phyloP scores from a whole-genome alignment of 1,284 basidiomycete genomes.

The Ceratorhiza oryzae-sativae region DNA sequence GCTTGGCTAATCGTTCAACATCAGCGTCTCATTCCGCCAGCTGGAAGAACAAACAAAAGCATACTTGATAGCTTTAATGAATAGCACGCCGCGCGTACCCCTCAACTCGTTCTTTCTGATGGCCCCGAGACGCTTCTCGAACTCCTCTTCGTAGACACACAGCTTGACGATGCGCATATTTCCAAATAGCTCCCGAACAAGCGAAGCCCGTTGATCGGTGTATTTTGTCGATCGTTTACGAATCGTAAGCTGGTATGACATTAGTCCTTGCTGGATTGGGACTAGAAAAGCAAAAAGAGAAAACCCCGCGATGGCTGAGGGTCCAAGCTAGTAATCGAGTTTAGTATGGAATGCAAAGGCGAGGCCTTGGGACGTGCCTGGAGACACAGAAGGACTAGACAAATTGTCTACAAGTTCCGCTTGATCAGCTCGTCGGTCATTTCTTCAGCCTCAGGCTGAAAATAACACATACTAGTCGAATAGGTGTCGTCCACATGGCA shows the following conservation, averaged over 20 bases:
- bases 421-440: constrained; percentile 48
- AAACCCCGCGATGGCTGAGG: constrained; percentile 72
- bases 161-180: constrained; percentile 52
- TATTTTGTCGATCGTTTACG: constrained; percentile 83
- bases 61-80: constrained; percentile 68
- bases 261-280: constrained; percentile 55
- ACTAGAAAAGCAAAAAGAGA: constrained; percentile 85
- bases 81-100: constrained; percentile 64
- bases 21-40: too few relatives aligned
- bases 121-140: constrained; percentile 67
- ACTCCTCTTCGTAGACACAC: constrained; percentile 41
- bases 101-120: constrained; percentile 63
- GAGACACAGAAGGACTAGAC: constrained; percentile 69
- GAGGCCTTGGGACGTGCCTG: constrained; percentile 71
- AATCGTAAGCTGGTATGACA: constrained; percentile 59
- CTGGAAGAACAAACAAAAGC: constrained; percentile 42
- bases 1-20: constrained; percentile 24
- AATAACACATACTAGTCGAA: constrained; percentile 68
- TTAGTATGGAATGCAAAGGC: constrained; percentile 50
- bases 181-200: constrained; percentile 79
- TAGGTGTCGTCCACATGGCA: constrained; percentile 77
- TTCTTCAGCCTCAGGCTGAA: constrained; percentile 51
- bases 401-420: constrained; percentile 66
- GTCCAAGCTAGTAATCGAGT: constrained; percentile 44
- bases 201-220: constrained; percentile 80